These are phyloP conservation scores for Canna indica DNA, from an alignment of 176 grass and related monocot species.

Conservation along the genomic window DNA sequence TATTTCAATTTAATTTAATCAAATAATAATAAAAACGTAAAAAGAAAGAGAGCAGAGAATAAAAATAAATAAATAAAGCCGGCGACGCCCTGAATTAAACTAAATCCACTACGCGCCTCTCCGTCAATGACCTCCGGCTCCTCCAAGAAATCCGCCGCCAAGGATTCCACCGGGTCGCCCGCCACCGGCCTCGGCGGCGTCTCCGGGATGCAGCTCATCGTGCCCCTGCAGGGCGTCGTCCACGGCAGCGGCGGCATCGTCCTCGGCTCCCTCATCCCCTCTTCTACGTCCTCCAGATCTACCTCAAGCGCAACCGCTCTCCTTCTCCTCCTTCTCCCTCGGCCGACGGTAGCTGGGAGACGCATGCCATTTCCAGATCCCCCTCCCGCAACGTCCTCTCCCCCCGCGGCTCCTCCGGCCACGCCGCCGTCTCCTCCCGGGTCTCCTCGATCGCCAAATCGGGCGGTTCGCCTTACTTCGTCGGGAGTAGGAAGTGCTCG, in stretches of 20 bases:
- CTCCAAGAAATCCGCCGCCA: not conserved
- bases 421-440: slow-evolving; percentile 40
- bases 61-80: too few relatives aligned
- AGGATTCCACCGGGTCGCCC: not conserved
- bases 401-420: slow-evolving; percentile 27
- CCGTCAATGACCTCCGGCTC: not conserved
- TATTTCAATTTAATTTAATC: too few relatives aligned
- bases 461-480: slow-evolving; percentile 62
- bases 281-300: slow-evolving; percentile 97
- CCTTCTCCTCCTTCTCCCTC: not conserved
- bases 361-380: slow-evolving; percentile 34
- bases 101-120: not conserved
- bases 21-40: too few relatives aligned
- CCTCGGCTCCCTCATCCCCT: slow-evolving; percentile 93
- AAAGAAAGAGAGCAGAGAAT: too few relatives aligned
- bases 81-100: too few relatives aligned
- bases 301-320: slow-evolving; percentile 76
- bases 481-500: slow-evolving; percentile 37
- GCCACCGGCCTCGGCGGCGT: not conserved
- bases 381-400: slow-evolving; percentile 53
- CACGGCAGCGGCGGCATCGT: slow-evolving; percentile 90
- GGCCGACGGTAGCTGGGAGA: not conserved
- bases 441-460: slow-evolving; percentile 33
- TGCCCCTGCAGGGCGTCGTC: slow-evolving; percentile 89
- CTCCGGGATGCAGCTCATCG: slow-evolving; percentile 72